These are phyloP conservation scores for Nigrospora osmanthi DNA, from an alignment of 2,329 filamentous ascomycete species.

Conservation along the genomic window DNA sequence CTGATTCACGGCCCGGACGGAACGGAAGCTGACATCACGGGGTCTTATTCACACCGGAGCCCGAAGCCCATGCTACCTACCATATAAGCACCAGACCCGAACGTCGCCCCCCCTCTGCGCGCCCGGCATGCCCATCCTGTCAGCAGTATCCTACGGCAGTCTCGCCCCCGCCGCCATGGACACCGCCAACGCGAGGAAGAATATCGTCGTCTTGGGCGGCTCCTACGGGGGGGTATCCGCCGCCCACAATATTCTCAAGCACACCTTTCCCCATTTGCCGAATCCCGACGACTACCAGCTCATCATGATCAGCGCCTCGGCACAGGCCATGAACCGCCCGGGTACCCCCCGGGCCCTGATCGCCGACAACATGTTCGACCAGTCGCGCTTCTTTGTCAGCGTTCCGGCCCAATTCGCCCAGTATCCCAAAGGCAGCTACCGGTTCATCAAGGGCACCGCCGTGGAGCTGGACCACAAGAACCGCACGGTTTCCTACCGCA, in stretches of 20 bases:
- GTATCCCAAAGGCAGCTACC: constrained; percentile 27
- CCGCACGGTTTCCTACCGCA: constrained; percentile 22
- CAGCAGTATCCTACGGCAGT: too few relatives aligned
- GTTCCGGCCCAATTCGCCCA: constrained; percentile 28
- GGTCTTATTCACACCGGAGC: too few relatives aligned
- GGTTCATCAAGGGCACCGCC: constrained; percentile 33
- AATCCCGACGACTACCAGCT: constrained; percentile 28
- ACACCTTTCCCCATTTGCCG: constrained; percentile 34
- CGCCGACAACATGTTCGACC: constrained; percentile 32
- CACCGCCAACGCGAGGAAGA: constrained; percentile 11
- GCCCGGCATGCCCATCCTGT: too few relatives aligned
- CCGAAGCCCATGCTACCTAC: too few relatives aligned
- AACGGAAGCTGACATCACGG: too few relatives aligned
- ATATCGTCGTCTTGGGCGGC: constrained; percentile 44
- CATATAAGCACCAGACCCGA: too few relatives aligned
- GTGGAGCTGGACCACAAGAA: constrained; percentile 22
- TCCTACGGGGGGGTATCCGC: constrained; percentile 42
- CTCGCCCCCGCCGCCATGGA: too few relatives aligned
- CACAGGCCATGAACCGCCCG: constrained; percentile 31
- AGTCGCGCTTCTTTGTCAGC: constrained; percentile 34
- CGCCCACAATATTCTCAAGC: constrained; percentile 46
- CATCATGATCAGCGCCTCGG: constrained; percentile 32
- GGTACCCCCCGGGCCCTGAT: constrained; percentile 38
- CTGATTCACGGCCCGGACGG: too few relatives aligned
- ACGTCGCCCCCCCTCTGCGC: too few relatives aligned